Evolutionary conservation across 1,284 basidiomycete species (phyloP).

Genomic region (Ganoderma leucocontextum): DNA sequence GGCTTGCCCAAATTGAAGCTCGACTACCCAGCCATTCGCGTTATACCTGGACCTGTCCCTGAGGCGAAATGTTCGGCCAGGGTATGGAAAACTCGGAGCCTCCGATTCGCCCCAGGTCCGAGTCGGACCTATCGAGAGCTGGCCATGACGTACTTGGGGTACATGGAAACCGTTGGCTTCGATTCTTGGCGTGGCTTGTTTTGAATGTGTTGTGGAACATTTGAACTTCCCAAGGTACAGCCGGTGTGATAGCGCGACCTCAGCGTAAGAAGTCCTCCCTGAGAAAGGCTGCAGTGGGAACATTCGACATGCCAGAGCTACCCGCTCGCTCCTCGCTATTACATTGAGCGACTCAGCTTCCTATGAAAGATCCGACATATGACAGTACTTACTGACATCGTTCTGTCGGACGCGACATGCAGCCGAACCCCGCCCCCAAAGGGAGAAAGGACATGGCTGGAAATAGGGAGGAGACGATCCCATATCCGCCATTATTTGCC

Average conservation of each 20-base stretch:
- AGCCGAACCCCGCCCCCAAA: background rate
- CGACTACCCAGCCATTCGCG: background rate
- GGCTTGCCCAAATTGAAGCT: background rate
- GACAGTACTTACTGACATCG: background rate
- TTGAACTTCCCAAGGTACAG: background rate
- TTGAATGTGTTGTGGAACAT: background rate
- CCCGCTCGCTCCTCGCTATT: no score
- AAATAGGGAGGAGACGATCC: background rate
- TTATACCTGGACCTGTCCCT: background rate
- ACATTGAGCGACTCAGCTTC: no score
- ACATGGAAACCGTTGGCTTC: background rate
- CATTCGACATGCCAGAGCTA: background rate
- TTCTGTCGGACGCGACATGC: background rate
- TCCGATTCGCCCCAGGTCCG: background rate
- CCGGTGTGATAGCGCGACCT: background rate
- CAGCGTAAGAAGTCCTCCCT: background rate
- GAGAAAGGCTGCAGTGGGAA: constrained; percentile 5
- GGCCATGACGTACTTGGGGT: constrained; percentile 1
- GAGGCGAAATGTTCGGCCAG: background rate
- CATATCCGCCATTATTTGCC: background rate
- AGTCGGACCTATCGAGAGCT: background rate
- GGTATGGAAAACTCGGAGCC: background rate
- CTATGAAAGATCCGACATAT: background rate
- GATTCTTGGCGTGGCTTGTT: constrained; percentile 1
- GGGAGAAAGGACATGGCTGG: background rate